Percentiles rank a stretch among this genome's conserved stretches.
phyloP scores from a whole-genome alignment of 306 rosid genomes.

The Cucumis sativus region Cucumber_9930_V3 NC_026656.2:19759501-19760000 shows the following conservation, averaged over 20 bases:
- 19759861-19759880: neutral
- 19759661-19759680: constrained; percentile 51
- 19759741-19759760: neutral
- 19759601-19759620: constrained; percentile 10
- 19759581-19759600: constrained; percentile 12
- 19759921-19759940: neutral
- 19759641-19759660: constrained; percentile 68
- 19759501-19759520: constrained; percentile 68
- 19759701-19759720: neutral
- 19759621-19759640: constrained; percentile 18
- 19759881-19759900: neutral
- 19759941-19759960: neutral
- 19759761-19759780: constrained; percentile 7
- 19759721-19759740: neutral
- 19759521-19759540: constrained; percentile 74
- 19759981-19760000: neutral
- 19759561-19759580: constrained; percentile 35
- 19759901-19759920: neutral
- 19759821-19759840: constrained; percentile 92
- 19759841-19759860: constrained; percentile 93
- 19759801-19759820: constrained; percentile 80
- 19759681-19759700: neutral
- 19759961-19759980: neutral
- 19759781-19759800: constrained; percentile 13
- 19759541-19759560: constrained; percentile 85